Conservation (phyloP, 2,329 filamentous ascomycete species). For the Pseudogymnoascus sp. region DNA sequence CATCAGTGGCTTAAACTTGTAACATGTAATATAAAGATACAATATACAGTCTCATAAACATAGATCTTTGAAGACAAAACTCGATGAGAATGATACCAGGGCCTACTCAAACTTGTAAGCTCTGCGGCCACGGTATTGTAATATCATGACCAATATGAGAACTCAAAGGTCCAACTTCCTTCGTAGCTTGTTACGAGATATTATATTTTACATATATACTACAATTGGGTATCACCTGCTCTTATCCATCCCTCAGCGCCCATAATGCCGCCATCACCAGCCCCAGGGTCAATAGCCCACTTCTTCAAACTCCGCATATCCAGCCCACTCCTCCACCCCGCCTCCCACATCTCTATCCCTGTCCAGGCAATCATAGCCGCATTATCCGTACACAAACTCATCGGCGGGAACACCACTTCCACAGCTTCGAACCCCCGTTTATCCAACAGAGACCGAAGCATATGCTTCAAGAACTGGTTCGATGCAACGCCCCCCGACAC, state of each 20-base stretch:
- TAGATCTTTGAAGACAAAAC: not conserved
- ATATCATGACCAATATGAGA: not conserved
- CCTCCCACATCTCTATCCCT: conserved; percentile 83
- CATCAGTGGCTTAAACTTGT: not conserved
- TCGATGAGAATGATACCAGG: not conserved
- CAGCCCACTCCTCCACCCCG: conserved; percentile 60
- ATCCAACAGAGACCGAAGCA: conserved; percentile 51
- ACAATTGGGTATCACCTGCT: conserved; percentile 10
- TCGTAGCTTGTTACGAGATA: not conserved
- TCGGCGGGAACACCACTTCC: conserved; percentile 64
- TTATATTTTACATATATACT: conserved; percentile 6
- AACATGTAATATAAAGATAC: not conserved
- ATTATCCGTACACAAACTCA: conserved; percentile 80
- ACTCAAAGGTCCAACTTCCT: not conserved
- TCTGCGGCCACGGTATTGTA: not conserved
- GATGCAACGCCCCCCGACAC: conserved; percentile 86
- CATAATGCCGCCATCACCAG: conserved; percentile 58
- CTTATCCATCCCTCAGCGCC: conserved; percentile 46
- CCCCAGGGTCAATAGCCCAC: conserved; percentile 63
- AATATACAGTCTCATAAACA: not conserved
- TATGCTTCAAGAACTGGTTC: conserved; percentile 67
- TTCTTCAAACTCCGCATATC: conserved; percentile 52
- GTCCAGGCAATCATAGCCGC: conserved; percentile 97
- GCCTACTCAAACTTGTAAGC: not conserved
- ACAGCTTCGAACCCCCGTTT: conserved; percentile 57